phyloP scores from a whole-genome alignment of 2,329 filamentous ascomycete genomes.

The Camillea tinctor region DNA sequence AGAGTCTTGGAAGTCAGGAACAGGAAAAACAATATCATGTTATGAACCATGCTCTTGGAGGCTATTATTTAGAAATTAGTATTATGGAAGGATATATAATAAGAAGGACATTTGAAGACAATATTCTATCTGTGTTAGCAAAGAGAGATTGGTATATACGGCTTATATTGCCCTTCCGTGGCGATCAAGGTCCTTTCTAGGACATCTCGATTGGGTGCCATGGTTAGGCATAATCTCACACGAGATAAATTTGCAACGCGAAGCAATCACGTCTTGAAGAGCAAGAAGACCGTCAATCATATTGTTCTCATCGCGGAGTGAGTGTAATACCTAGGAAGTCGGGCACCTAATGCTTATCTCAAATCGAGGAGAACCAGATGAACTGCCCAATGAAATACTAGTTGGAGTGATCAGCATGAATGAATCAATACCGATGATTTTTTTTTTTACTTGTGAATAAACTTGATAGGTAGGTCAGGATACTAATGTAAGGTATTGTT shows the following conservation, averaged over 20 bases:
- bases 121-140: neutral
- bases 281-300: neutral
- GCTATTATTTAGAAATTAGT: neutral
- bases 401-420: neutral
- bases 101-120: no score
- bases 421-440: no score
- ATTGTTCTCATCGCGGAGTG: neutral
- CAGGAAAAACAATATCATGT: neutral
- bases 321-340: neutral
- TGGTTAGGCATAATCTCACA: neutral
- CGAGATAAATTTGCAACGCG: neutral
- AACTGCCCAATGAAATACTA: neutral
- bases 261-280: neutral
- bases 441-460: no score
- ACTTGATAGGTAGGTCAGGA: no score
- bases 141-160: neutral
- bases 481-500: no score
- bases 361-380: neutral
- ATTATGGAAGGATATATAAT: no score
- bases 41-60: neutral
- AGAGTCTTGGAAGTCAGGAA: neutral
- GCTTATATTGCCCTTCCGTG: neutral
- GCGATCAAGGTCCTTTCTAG: neutral
- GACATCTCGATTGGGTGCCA: neutral
- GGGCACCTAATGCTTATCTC: neutral